Evolutionary conservation across 805 yeast species (phyloP).

Genomic region (Wilhelminamyces savonicus): DNA sequence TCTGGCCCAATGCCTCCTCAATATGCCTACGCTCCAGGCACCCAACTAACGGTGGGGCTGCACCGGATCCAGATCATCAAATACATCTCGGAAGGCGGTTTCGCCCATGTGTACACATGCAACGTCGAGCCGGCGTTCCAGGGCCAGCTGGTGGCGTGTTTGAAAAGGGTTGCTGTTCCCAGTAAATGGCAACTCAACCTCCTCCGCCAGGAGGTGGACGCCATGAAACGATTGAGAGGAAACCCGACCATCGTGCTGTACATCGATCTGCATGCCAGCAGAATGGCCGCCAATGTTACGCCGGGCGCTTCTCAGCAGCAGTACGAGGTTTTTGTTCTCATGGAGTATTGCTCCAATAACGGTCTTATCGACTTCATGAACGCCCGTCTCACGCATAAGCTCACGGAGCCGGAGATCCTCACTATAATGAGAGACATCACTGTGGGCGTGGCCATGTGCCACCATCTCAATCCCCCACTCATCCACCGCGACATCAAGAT

Average conservation of each 20-base stretch:
- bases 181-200: conserved; percentile 77
- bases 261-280: conserved; percentile 91
- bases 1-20: too few relatives aligned
- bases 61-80: conserved; percentile 64
- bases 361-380: conserved; percentile 81
- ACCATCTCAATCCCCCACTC: conserved; percentile 62
- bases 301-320: conserved; percentile 32
- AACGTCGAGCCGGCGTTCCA: conserved; percentile 49
- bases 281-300: conserved; percentile 29
- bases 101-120: conserved; percentile 90
- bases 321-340: conserved; percentile 71
- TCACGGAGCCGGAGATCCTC: conserved; percentile 63
- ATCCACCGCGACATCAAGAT: conserved; percentile 79
- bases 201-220: conserved; percentile 92
- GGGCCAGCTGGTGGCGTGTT: conserved; percentile 59
- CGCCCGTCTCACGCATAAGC: conserved; percentile 55
- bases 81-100: conserved; percentile 86
- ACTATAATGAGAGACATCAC: conserved; percentile 64
- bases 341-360: conserved; percentile 74
- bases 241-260: conserved; percentile 78
- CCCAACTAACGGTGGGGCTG: conserved; percentile 74
- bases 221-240: conserved; percentile 85
- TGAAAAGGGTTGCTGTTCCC: conserved; percentile 94
- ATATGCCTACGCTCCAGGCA: conserved; percentile 75
- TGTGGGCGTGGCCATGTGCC: conserved; percentile 74